Base-by-base conservation (phyloP, 768 basidiomycete species). In the Myochromella boudieri region DNA sequence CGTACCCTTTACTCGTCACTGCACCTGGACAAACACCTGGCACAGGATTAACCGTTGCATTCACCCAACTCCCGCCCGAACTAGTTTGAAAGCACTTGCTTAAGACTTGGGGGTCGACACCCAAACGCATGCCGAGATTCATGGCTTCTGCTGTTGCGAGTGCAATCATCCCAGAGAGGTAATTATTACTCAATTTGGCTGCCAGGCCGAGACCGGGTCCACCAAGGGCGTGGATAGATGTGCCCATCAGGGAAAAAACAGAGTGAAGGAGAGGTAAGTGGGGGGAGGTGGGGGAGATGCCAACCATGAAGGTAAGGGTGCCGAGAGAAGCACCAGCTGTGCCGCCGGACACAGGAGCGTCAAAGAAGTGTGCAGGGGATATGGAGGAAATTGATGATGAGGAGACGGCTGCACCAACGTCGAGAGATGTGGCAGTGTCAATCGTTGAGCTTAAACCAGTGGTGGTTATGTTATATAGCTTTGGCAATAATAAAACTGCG, bases 161-260 rank as follows among this genome's bases (percentile, higher is more conserved):
- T 2, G 71, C 69, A 37, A 72, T 70, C 52, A 69, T 59, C 1
- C 70, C 68, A 14, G 67, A 69, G 20, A 74, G 60, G 49, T 73
- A 74, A 47, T 73, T 75, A 49, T 74, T 72, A 56, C 69, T 69
- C 24, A 74, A 53, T 50, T 74, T 75, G n/a, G 71, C 68, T 17
- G 70, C 70, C 1, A 75, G 58, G 11, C 73, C 71, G 20, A 72
- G 66, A 6, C 69, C 63, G 4, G 61, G 66, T 1, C 70, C 69
- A n/a, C 70, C 73, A 39, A 69, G 56, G 1, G 67, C 59, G 42
- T 70, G 57, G 31, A 73, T 61, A 2, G 67, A 61, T 6, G 53
- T 65, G 4, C 71, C 71, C 68, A 72, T 69, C 31, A 52, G 58
- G 14, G 61, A 60, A 34, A 71, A 62, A 25, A 71, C 55, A 4